phyloP scores from a whole-genome alignment of 2,329 filamentous ascomycete genomes.

The Neofusicoccum ribis region DNA sequence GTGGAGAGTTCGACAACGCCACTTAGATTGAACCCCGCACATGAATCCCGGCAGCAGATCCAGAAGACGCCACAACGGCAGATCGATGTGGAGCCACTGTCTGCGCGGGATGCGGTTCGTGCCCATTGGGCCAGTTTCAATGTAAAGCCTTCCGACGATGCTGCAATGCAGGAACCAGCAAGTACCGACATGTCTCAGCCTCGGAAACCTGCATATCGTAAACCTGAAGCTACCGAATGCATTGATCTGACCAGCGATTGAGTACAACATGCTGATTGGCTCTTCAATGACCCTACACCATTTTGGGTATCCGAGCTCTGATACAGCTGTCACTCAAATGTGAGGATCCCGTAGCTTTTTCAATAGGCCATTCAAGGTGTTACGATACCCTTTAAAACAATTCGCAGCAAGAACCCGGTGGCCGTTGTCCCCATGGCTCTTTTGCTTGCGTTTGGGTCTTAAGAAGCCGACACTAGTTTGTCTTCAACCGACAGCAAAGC shows the following conservation, averaged over 20 bases:
- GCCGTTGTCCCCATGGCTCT: too few species aligned
- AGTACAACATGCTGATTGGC: neutral
- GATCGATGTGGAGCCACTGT: neutral
- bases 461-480: too few species aligned
- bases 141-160: neutral
- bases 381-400: too few species aligned
- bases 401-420: too few species aligned
- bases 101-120: neutral
- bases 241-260: constrained; percentile 6
- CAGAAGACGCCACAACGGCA: neutral
- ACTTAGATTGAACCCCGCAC: neutral
- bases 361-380: too few species aligned
- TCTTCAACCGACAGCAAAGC: too few species aligned
- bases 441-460: too few species aligned
- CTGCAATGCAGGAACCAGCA: neutral
- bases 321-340: too few species aligned
- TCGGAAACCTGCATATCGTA: neutral
- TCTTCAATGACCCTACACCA: neutral
- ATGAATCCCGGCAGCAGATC: neutral
- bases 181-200: neutral
- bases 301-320: too few species aligned
- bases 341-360: too few species aligned
- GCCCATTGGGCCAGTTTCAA: neutral
- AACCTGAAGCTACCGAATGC: neutral
- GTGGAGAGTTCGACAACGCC: neutral